Evolutionary conservation across 352 stramenopile species (phyloP), one percentile per base, ranked within the genome.

Genomic region (Blastocystis sp.): DNA sequence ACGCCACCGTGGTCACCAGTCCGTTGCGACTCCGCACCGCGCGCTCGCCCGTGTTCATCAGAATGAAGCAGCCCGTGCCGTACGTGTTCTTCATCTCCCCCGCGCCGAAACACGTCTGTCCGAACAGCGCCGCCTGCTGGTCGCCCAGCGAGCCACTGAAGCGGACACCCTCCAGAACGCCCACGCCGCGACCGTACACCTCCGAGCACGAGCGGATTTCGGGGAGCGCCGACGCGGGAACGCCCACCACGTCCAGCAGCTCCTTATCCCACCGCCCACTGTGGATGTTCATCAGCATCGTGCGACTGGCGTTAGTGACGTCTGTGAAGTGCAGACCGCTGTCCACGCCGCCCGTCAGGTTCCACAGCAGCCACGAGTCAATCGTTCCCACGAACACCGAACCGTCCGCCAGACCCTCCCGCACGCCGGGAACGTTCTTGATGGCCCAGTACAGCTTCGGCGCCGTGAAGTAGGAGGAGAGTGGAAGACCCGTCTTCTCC

Each of bases 21-120:
- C 95, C 95, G 88, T 97, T 93, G 18, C 89, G 94, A 4, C 90
- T 95, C 7, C 91, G 89, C 46, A 93, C 93, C n/a, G 90, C 89
- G 56, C 89, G 91, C 21, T 90, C 91, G 56, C 95, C 96, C 16
- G 96, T 98, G 90, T 99, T 99, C 93, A 98, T 97, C 90, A 99
- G 94, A 78, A 98, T 93, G 89, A 99, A 99, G 85, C 95, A 95
- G 49, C 96, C 96, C 51, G 96, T 99, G 48, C 96, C 96, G 90
- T 98, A 99, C 42, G 96, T 99, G 89, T 96, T 97, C 89, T 99
- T 99, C 57, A 94, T 94, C 87, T 97, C 91, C 38, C 96, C 95
- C 0, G 90, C 88, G 44, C 90, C 89, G 89, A 98, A 98, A 86
- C 94, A 97, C 56, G 92, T 93, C 90, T 99, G 95, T 56, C 95